Evolutionary conservation across 768 basidiomycete genomes (phyloP).

Genomic region (Lanmaoa rubissima): DNA sequence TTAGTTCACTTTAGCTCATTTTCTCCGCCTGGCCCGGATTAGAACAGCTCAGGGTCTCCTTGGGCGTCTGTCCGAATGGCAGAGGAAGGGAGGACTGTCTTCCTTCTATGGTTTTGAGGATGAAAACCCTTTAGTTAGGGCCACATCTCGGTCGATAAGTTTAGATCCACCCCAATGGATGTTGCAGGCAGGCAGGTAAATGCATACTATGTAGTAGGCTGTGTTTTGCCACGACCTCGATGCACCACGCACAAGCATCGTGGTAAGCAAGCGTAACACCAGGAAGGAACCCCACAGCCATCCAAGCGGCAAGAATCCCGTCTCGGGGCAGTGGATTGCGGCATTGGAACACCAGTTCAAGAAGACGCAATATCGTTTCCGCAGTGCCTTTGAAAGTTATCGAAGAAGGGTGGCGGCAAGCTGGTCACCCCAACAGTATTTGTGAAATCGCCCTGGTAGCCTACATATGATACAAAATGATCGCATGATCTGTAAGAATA

Average conservation of each 20-base stretch:
- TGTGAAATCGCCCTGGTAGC: background rate
- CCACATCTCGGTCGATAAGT: too few species aligned
- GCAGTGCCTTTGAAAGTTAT: background rate
- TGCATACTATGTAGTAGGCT: too few species aligned
- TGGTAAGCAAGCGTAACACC: background rate
- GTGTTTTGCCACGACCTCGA: background rate
- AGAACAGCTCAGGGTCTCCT: too few species aligned
- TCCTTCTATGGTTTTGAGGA: too few species aligned
- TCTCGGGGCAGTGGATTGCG: background rate
- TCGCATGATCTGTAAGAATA: background rate
- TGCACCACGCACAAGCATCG: background rate
- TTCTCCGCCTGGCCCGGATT: too few species aligned
- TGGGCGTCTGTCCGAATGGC: too few species aligned
- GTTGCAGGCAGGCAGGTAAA: too few species aligned
- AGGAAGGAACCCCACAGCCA: background rate
- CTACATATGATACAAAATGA: slow-evolving; percentile 5
- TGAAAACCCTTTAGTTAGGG: too few species aligned
- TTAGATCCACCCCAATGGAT: too few species aligned
- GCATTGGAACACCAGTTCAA: too few species aligned
- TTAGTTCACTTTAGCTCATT: too few species aligned
- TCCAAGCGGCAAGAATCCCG: background rate
- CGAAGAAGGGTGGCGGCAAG: background rate
- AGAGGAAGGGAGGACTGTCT: too few species aligned
- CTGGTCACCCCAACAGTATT: background rate
- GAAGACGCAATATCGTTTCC: background rate